Evolutionary conservation across 176 grass and related monocot genomes (phyloP).

Genomic region (Musa troglodytarum): DNA sequence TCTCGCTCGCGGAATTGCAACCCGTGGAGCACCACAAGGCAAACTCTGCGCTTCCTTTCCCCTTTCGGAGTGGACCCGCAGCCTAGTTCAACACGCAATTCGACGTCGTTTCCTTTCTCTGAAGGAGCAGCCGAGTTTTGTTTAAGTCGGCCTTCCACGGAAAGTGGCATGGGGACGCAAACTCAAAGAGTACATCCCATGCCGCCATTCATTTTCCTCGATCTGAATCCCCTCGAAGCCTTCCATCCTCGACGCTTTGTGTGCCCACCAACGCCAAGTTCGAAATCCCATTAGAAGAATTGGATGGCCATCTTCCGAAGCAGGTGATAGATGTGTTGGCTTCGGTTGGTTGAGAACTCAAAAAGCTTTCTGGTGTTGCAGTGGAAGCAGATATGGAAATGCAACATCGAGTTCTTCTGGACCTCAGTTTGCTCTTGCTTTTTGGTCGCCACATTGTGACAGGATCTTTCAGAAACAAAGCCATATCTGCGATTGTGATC

Average conservation of each 20-base stretch:
- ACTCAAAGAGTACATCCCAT: slow-evolving; percentile 19
- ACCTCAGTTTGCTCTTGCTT: neutral
- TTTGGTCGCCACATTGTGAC: no score
- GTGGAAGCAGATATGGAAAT: neutral
- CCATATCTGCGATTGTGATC: no score
- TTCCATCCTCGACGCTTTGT: no score
- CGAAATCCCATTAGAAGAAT: slow-evolving; percentile 4
- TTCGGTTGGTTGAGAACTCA: no score
- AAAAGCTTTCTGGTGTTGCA: neutral
- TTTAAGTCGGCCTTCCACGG: neutral
- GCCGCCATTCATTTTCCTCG: slow-evolving; percentile 3
- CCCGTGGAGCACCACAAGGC: neutral
- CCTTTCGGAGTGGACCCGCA: no score
- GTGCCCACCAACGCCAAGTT: neutral
- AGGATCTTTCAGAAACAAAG: neutral
- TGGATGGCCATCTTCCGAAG: no score
- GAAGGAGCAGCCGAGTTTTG: neutral
- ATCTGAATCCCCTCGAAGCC: neutral
- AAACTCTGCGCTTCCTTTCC: no score
- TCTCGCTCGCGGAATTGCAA: neutral
- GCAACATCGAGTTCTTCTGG: neutral
- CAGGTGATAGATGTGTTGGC: no score
- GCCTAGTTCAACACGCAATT: no score
- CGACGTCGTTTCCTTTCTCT: neutral
- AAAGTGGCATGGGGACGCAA: slow-evolving; percentile 8